Percentiles rank a stretch among this genome's conserved stretches.
phyloP scores from a whole-genome alignment of 352 stramenopile genomes.

The Phytophthora pistaciae region DNA sequence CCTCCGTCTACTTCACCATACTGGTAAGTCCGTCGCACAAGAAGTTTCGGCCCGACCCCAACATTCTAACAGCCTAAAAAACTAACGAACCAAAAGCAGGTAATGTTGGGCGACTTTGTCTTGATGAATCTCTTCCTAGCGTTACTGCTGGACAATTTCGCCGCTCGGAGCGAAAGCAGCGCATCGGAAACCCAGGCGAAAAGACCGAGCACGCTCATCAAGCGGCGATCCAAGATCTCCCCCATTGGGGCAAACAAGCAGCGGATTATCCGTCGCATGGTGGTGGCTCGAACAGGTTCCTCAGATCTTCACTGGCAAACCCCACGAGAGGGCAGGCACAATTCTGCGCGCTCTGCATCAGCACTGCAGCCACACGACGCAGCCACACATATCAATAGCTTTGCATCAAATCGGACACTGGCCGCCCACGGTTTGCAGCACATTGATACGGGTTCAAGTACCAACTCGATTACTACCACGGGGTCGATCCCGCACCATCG shows the following conservation, averaged over 20 bases:
- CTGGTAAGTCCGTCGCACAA: constrained; percentile 41
- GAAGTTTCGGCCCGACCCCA: background rate
- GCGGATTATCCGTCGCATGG: constrained; percentile 6
- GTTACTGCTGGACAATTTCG: constrained; percentile 74
- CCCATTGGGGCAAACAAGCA: constrained; percentile 20
- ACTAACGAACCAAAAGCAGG: constrained; percentile 29
- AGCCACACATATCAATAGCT: background rate
- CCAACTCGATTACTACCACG: background rate
- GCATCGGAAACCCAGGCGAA: background rate
- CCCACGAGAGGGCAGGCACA: constrained; percentile 14
- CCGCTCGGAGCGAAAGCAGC: background rate
- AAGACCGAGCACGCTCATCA: background rate
- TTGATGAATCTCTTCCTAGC: constrained; percentile 95
- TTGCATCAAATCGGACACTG: background rate
- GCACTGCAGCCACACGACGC: background rate
- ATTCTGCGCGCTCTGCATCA: constrained; percentile 3
- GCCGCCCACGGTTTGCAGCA: background rate
- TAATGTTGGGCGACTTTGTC: constrained; percentile 91
- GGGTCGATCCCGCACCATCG: background rate
- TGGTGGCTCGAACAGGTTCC: constrained; percentile 52
- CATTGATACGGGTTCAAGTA: background rate
- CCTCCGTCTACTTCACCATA: constrained; percentile 84
- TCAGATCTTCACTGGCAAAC: constrained; percentile 31
- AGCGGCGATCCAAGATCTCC: constrained; percentile 41
- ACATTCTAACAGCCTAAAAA: background rate